Base-by-base conservation (phyloP, 768 basidiomycete species). In the Tylopilus plumbeoviolaceoides region DNA sequence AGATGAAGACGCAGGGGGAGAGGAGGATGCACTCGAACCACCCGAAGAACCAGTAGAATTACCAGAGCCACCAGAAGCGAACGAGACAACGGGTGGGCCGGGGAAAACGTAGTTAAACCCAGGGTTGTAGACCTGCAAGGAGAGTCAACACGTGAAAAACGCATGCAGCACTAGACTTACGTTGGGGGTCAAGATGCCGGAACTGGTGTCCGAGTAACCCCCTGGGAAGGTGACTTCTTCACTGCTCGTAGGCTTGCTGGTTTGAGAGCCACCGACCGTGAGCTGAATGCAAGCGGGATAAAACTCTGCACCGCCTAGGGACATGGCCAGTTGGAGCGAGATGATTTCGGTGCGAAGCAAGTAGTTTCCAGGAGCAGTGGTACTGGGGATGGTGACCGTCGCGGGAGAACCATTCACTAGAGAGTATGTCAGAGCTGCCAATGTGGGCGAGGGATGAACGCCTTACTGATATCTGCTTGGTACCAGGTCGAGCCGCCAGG, bases 341-440 rank as follows among this genome's bases (percentile, higher is more conserved):
- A 91, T 83, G 67, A 91, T 76, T 36, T 90, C 89, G 67, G 88
- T 81, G 3, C 89, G 86, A 59, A 90, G 65, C 45, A 91, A 68
- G 64, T 91, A 91, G 59, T 84, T 78, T 6, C 88, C 89, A 0
- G 85, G 63, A 1, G 81, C 78, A 44, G 91, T 69, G 40, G 72
- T 76, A 11, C 54, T 48, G 1, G 83, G 83, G 23, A 85, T 64
- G 0, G 65, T 72, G 6, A 78, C 68, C 1, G 50, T 69, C 0
- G 70, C 75, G 2, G 73, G 63, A 1, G 28, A 7, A 10, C 81
- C 78, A 1, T 63, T 58, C 53, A 72, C 78, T 77, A 40, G 0
- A 35, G 25, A 1, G 10, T 9, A 35, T 14, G 45, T 50, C 15
- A 60, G 52, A 7, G 11, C 6, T 35, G 41, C 1, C 17, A 5